Base-by-base conservation (phyloP, 2,329 filamentous ascomycete species). In the Epichloe festucae region DNA sequence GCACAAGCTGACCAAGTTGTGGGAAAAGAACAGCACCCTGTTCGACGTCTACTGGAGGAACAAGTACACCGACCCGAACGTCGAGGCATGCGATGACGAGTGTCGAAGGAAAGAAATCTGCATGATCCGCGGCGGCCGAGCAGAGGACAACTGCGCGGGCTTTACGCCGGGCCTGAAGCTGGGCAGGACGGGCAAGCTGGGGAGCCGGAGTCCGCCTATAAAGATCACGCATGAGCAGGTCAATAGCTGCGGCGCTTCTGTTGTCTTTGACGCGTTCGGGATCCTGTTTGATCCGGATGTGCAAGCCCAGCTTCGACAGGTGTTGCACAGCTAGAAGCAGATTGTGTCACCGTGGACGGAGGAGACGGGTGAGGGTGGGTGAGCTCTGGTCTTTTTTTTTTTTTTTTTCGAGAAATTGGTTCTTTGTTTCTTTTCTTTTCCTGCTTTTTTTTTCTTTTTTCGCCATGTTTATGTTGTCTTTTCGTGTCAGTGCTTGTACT, bases 61-160 rank as follows among this genome's bases (percentile, higher is more conserved):
- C 31, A 50, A 39, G 48, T 4, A 45, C 40, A 44, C 48, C 66
- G 74, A 73, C 3, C 72, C 67, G 63, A 61, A 62, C 3, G 59
- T 65, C 2, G 61, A 63, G 3, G 52, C 59, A 14, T 78, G 76
- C 54, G 62, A 59, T 0, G 70, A 62, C 1, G 62, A 65, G 7
- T 78, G 75, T 57, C 64, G 65, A 52, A 61, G 56, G 2, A 55
- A 61, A 2, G 72, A 76, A 59, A 72, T 81, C 10, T 81, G 77
- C 57, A 66, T 70, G 55, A 58, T 79, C 19, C 66, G 75, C n/a
- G 74, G 71, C 2, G 74, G 67, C 7, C 67, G 77, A 43, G 68
- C 72, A 27, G 70, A 78, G 62, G 70, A 75, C 57, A 77, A 76
- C 58, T 78, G 77, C 59, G 63, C 63, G 21, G 59, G 38, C 27